phyloP scores from a whole-genome alignment of 2,329 filamentous ascomycete species.

The Ceratocystis harringtonii region DNA sequence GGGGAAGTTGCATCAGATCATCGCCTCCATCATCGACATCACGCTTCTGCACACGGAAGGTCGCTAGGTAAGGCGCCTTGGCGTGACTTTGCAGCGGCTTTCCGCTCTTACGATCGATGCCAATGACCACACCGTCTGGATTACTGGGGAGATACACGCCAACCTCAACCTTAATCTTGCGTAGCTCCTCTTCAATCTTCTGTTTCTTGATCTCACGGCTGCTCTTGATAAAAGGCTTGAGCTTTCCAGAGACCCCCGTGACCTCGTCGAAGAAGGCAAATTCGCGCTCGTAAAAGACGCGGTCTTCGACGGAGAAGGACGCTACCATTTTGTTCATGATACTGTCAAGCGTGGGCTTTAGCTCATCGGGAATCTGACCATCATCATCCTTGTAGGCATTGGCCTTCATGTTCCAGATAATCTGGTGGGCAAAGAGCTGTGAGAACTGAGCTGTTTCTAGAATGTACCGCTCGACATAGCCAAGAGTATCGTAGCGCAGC shows the following conservation, averaged over 20 bases:
- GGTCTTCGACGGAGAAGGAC: constrained; percentile 67
- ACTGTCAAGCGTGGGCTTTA: constrained; percentile 84
- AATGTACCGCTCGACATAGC: constrained; percentile 93
- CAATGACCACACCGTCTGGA: constrained; percentile 90
- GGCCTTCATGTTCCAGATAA: constrained; percentile 99
- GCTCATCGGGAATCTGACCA: constrained; percentile 69
- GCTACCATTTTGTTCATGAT: constrained; percentile 74
- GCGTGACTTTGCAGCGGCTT: constrained; percentile 96
- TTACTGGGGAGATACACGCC: constrained; percentile 96
- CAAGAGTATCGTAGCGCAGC: constrained; percentile 78
- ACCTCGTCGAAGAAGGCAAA: constrained; percentile 98
- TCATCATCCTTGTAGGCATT: constrained; percentile 98
- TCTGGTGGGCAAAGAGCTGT: constrained; percentile 96
- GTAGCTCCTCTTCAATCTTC: constrained; percentile 96
- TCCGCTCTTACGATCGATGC: constrained; percentile 93
- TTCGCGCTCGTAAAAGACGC: constrained; percentile 79
- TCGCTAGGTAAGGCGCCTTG: constrained; percentile 98
- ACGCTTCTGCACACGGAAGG: constrained; percentile 86
- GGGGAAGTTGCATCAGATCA: constrained; percentile 28
- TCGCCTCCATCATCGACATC: constrained; percentile 20
- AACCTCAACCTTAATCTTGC: constrained; percentile 92
- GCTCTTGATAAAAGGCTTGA: constrained; percentile 82
- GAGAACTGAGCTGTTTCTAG: constrained; percentile 93
- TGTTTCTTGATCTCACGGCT: constrained; percentile 95
- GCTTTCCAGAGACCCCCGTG: constrained; percentile 84